Percentiles rank a stretch among this genome's conserved stretches.
These are phyloP conservation scores for Maudiozyma bulderi DNA, from an alignment of 805 yeast genomes.

Conservation along the genomic window DNA sequence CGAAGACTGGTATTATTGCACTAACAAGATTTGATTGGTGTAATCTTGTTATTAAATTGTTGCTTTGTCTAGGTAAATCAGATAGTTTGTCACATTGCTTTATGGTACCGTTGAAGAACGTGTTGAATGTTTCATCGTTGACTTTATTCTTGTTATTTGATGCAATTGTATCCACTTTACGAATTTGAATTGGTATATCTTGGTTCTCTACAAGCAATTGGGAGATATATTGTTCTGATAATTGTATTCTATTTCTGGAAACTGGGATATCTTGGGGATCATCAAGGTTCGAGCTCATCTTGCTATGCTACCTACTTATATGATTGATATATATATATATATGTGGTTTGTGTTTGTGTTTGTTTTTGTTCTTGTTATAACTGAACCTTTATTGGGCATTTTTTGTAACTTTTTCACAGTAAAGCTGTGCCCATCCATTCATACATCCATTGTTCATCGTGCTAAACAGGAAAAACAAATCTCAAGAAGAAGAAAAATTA, in stretches of 20 bases:
- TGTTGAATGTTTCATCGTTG: conserved; percentile 16
- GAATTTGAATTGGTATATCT: conserved; percentile 18
- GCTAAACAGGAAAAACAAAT: background rate
- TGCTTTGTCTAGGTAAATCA: conserved; percentile 19
- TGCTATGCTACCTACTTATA: too few species aligned
- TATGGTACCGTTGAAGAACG: conserved; percentile 22
- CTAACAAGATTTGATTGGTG: conserved; percentile 10
- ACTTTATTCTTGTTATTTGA: conserved; percentile 10
- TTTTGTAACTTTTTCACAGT: too few species aligned
- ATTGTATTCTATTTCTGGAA: background rate
- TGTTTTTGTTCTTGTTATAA: background rate
- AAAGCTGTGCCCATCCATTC: too few species aligned
- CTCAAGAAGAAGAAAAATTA: background rate
- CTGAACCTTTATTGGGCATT: too few species aligned
- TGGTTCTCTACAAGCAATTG: conserved; percentile 10
- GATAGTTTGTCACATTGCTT: conserved; percentile 18
- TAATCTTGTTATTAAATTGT: conserved; percentile 21
- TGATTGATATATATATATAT: too few species aligned
- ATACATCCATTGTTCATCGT: background rate
- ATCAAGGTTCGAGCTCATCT: background rate
- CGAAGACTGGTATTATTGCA: conserved; percentile 4
- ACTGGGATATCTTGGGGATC: background rate
- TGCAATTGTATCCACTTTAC: conserved; percentile 12
- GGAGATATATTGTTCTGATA: conserved; percentile 7
- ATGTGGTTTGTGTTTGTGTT: too few species aligned